Conservation (phyloP, 78 protist genomes). For the Chrysochromulina parva region DNA sequence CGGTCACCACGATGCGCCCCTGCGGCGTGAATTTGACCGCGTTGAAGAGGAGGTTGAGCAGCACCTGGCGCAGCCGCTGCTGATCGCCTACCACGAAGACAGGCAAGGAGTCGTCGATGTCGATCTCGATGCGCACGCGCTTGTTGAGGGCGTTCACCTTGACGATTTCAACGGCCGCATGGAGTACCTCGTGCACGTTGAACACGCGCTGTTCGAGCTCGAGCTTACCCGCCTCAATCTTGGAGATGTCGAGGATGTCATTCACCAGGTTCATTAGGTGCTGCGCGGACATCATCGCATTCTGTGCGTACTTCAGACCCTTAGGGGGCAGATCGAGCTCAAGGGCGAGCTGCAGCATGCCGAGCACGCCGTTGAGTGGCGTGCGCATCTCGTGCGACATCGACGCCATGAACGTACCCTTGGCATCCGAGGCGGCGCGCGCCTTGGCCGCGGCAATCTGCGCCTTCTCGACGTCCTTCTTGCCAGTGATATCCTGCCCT, state of each 20-base stretch:
- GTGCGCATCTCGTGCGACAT: conserved; percentile 19
- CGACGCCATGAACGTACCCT: background rate
- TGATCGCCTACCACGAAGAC: too few relatives aligned
- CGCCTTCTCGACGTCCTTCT: too few relatives aligned
- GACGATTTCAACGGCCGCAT: background rate
- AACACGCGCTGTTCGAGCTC: background rate
- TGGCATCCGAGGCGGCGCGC: too few relatives aligned
- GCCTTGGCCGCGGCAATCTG: too few relatives aligned
- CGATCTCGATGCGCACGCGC: too few relatives aligned
- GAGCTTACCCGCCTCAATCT: background rate
- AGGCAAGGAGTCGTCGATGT: too few relatives aligned
- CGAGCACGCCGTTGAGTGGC: conserved; percentile 6
- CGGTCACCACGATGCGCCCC: background rate
- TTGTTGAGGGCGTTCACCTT: too few relatives aligned
- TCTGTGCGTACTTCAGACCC: background rate
- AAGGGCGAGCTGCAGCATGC: background rate
- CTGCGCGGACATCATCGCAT: background rate
- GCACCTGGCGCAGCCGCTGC: background rate
- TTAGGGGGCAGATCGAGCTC: background rate
- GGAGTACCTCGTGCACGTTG: background rate
- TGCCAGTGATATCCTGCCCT: conserved; percentile 17
- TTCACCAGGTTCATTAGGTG: background rate
- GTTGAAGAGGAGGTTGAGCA: background rate
- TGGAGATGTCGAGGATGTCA: background rate
- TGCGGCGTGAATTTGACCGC: conserved; percentile 24